A percentile compares a stretch with the other conserved stretches of the same genome.
Evolutionary conservation across 2,329 filamentous ascomycete species (phyloP).

Genomic region (Pseudophaeomoniella oleicola): DNA sequence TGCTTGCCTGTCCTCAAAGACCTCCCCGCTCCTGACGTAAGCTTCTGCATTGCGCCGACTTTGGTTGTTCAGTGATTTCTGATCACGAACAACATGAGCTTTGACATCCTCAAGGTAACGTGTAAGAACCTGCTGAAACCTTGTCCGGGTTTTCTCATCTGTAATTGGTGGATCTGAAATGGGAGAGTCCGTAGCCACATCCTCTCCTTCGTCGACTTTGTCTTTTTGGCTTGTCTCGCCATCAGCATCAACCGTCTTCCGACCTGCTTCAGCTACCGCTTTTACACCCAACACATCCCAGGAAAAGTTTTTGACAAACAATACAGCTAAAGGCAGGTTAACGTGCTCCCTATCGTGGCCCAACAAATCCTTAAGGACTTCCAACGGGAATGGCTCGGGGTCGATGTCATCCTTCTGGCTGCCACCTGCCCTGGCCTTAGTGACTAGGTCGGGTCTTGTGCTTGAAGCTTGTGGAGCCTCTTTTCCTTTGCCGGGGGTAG

Average conservation of each 20-base stretch:
- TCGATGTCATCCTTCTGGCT: constrained; percentile 45
- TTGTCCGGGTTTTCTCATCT: constrained; percentile 55
- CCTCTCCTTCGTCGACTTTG: constrained; percentile 36
- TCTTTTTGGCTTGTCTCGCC: constrained; percentile 42
- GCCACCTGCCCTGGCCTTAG: constrained; percentile 49
- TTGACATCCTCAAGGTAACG: constrained; percentile 93
- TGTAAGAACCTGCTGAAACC: constrained; percentile 71
- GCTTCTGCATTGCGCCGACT: constrained; percentile 92
- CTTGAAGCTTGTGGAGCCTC: constrained; percentile 27
- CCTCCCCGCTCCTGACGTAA: constrained; percentile 95
- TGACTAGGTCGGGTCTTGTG: constrained; percentile 38
- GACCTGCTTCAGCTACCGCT: constrained; percentile 55
- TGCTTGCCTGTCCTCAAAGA: constrained; percentile 91
- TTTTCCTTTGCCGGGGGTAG: constrained; percentile 37
- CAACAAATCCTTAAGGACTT: constrained; percentile 93
- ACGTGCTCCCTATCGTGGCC: constrained; percentile 85
- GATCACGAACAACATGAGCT: constrained; percentile 72
- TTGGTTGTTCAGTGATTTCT: constrained; percentile 75
- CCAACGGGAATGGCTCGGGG: constrained; percentile 84
- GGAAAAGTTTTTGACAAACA: constrained; percentile 90
- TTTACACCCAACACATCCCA: constrained; percentile 89
- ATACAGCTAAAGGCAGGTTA: constrained; percentile 79
- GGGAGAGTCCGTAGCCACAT: constrained; percentile 19
- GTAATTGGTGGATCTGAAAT: not conserved
- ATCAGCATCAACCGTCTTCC: constrained; percentile 72